These are phyloP conservation scores for Apostasia shenzhenica DNA, from an alignment of 106 monocot species.

Conservation along the genomic window DNA sequence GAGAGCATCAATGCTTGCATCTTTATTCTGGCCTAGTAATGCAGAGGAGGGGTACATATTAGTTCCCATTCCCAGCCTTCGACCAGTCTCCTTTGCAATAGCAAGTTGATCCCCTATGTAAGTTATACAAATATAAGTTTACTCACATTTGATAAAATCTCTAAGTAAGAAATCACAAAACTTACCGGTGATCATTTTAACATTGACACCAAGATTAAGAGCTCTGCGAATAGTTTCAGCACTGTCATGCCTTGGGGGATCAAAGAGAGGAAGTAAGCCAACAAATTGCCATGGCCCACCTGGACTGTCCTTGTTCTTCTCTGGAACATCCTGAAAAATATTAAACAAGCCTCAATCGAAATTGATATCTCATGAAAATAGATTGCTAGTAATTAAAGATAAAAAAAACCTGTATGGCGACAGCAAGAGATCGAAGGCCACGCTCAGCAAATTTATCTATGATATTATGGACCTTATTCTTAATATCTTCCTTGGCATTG, in stretches of 20 bases:
- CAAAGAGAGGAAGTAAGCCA: slow-evolving; percentile 67
- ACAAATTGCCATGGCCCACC: slow-evolving; percentile 83
- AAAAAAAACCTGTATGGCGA: slow-evolving; percentile 41
- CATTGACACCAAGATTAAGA: slow-evolving; percentile 80
- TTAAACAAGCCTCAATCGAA: not conserved
- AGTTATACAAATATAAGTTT: not conserved
- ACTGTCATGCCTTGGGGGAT: slow-evolving; percentile 82
- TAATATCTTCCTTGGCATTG: slow-evolving; percentile 58
- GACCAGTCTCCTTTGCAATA: slow-evolving; percentile 8
- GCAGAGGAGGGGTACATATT: slow-evolving; percentile 12
- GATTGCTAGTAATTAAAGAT: not conserved
- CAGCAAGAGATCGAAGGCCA: slow-evolving; percentile 65
- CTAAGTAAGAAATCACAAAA: not conserved
- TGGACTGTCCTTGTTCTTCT: slow-evolving; percentile 48
- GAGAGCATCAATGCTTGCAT: not conserved
- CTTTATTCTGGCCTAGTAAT: slow-evolving; percentile 1
- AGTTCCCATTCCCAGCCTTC: slow-evolving; percentile 12
- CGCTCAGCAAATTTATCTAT: slow-evolving; percentile 78
- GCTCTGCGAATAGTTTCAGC: slow-evolving; percentile 72
- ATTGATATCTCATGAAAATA: not conserved
- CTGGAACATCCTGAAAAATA: slow-evolving; percentile 43
- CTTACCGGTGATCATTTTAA: slow-evolving; percentile 88
- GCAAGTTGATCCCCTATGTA: slow-evolving; percentile 7
- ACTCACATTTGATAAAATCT: not conserved
- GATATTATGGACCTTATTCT: slow-evolving; percentile 50